A percentile compares a stretch with the other conserved stretches of the same genome.
Conservation (phyloP, 345 rosid genomes). For the Sonneratia alba region DNA sequence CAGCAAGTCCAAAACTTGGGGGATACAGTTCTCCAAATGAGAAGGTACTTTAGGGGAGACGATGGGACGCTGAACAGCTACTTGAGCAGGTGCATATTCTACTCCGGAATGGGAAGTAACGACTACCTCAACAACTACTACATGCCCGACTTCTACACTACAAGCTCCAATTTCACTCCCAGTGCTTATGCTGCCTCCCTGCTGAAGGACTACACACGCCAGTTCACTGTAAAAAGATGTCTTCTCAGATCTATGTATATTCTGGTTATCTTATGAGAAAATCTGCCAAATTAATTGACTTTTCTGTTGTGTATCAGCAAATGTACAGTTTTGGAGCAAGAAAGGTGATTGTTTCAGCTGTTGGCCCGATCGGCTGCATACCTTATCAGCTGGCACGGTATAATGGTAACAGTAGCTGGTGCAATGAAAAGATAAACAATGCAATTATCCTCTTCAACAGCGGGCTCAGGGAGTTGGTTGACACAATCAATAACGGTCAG, state of each 20-base stretch:
- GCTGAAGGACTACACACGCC: conserved; percentile 61
- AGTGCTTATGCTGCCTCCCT: conserved; percentile 53
- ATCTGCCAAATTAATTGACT: neutral
- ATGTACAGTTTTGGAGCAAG: conserved; percentile 56
- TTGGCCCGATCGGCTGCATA: conserved; percentile 89
- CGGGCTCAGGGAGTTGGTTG: conserved; percentile 48
- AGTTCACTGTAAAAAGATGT: conserved; percentile 38
- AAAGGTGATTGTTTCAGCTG: conserved; percentile 59
- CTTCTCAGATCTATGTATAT: neutral
- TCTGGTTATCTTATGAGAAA: neutral
- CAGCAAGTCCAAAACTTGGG: conserved; percentile 43
- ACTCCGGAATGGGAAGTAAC: conserved; percentile 79
- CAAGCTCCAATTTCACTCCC: conserved; percentile 41
- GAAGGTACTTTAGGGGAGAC: conserved; percentile 61
- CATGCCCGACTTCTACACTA: conserved; percentile 66
- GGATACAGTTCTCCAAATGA: conserved; percentile 38
- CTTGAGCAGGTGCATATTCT: conserved; percentile 59
- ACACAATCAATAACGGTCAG: conserved; percentile 50
- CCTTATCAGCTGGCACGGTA: conserved; percentile 79
- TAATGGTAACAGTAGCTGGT: conserved; percentile 38
- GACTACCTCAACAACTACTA: conserved; percentile 88
- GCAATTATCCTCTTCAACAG: conserved; percentile 57
- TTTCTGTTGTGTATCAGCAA: conserved; percentile 28
- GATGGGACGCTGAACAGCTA: conserved; percentile 31
- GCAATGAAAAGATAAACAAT: conserved; percentile 67